Evolutionary conservation across 768 basidiomycete genomes (phyloP).

Genomic region (Psilocybe cyanescens): DNA sequence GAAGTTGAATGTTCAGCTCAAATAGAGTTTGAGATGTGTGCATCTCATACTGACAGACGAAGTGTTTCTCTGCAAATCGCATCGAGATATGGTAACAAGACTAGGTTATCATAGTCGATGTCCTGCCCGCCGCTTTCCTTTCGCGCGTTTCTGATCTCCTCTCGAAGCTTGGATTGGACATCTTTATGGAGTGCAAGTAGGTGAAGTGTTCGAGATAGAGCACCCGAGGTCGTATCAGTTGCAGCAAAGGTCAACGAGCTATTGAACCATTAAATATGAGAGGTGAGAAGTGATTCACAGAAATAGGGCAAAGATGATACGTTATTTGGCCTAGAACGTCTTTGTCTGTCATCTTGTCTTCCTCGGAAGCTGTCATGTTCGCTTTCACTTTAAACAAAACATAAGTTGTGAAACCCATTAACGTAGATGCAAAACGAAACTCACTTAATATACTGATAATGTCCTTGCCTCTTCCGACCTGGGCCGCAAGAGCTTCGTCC

Average conservation of each 20-base stretch:
- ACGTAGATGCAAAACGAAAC: conserved; percentile 14
- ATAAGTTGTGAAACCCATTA: not conserved
- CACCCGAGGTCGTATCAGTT: conserved; percentile 48
- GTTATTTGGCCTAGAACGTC: conserved; percentile 38
- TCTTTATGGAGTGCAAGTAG: conserved; percentile 34
- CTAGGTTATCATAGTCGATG: conserved; percentile 40
- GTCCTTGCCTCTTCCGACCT: conserved; percentile 46
- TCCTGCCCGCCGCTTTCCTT: conserved; percentile 23
- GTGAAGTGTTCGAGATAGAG: conserved; percentile 38
- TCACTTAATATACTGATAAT: conserved; percentile 51
- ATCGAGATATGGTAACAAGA: conserved; percentile 40
- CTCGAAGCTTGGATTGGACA: conserved; percentile 37
- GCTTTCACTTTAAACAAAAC: conserved; percentile 30
- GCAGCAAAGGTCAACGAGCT: conserved; percentile 39
- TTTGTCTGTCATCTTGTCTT: conserved; percentile 35
- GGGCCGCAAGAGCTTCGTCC: conserved; percentile 33
- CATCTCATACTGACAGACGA: conserved; percentile 32
- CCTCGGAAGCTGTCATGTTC: conserved; percentile 33
- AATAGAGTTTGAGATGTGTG: not conserved
- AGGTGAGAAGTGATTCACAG: not conserved
- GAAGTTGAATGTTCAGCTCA: not conserved
- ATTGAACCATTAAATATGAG: not conserved
- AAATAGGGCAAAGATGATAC: conserved; percentile 7
- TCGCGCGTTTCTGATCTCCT: conserved; percentile 35
- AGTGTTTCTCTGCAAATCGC: conserved; percentile 43